Evolutionary conservation across 75 land plant genomes (phyloP).

Genomic region (Adiantum capillusveneris): DNA sequence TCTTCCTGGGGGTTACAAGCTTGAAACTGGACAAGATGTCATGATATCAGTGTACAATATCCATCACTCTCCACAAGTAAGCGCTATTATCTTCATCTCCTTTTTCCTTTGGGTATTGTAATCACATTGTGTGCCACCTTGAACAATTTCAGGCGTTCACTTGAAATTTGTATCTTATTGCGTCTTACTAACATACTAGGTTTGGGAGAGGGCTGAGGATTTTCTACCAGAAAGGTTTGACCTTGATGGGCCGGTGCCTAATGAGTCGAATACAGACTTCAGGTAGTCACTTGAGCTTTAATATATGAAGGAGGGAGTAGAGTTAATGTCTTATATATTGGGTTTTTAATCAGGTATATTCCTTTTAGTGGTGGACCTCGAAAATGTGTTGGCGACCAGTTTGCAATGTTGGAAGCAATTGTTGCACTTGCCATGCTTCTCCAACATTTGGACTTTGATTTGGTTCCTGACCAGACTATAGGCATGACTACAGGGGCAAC

Average conservation of each 20-base stretch:
- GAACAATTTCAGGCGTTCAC: no score
- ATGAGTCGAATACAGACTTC: conserved; percentile 91
- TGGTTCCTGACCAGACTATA: conserved; percentile 79
- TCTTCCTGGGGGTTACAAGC: conserved; percentile 88
- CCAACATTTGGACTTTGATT: conserved; percentile 67
- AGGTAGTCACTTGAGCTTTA: conserved; percentile 29
- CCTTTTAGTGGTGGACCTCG: conserved; percentile 99
- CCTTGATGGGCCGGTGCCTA: conserved; percentile 77
- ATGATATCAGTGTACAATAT: conserved; percentile 98
- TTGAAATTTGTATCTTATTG: background rate
- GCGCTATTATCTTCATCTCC: background rate
- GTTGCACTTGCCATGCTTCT: conserved; percentile 77
- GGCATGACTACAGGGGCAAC: conserved; percentile 99
- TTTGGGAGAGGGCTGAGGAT: conserved; percentile 94
- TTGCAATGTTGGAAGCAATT: conserved; percentile 89
- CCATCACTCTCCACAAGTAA: conserved; percentile 79
- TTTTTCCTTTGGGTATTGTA: background rate
- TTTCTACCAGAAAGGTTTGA: conserved; percentile 93
- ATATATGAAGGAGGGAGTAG: background rate
- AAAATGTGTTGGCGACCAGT: conserved; percentile 98
- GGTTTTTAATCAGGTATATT: conserved; percentile 47
- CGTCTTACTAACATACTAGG: conserved; percentile 21
- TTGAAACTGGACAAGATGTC: conserved; percentile 86
- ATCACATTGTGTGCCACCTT: no score
- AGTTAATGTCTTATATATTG: no score